These are phyloP conservation scores for Casaregolazyma lundiana DNA, from an alignment of 1,139 yeast species.

Conservation along the genomic window DNA sequence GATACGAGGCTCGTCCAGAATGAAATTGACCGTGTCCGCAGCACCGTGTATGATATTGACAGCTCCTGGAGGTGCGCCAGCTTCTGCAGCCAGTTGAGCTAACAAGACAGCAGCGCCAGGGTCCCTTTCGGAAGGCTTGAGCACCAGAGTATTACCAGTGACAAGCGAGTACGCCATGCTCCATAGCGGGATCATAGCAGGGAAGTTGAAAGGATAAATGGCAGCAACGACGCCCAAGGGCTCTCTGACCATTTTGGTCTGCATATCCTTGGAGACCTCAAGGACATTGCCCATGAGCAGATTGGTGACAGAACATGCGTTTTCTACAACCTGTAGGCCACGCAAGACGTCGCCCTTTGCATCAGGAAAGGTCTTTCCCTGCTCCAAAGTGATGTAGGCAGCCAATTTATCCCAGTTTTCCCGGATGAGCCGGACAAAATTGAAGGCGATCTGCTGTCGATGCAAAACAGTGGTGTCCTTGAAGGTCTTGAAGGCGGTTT, in stretches of 20 bases:
- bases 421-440: constrained; percentile 62
- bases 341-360: constrained; percentile 77
- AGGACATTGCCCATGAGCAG: constrained; percentile 62
- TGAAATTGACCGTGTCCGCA: constrained; percentile 69
- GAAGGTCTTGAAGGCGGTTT: constrained; percentile 58
- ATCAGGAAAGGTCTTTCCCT: constrained; percentile 74
- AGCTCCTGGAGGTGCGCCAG: constrained; percentile 78
- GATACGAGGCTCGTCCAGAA: constrained; percentile 70
- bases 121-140: constrained; percentile 72
- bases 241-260: constrained; percentile 68
- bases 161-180: constrained; percentile 70
- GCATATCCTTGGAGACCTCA: constrained; percentile 74
- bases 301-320: constrained; percentile 48
- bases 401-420: constrained; percentile 71
- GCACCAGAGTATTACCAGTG: constrained; percentile 71
- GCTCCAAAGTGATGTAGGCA: constrained; percentile 67
- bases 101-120: constrained; percentile 78
- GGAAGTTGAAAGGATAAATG: constrained; percentile 74
- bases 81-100: constrained; percentile 68
- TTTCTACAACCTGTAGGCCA: constrained; percentile 80
- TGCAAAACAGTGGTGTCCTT: constrained; percentile 55
- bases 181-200: constrained; percentile 87
- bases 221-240: constrained; percentile 64
- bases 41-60: constrained; percentile 72
- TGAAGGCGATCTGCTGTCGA: constrained; percentile 74